Evolutionary conservation across 148 eudicot species (phyloP).

Genomic region (Camellia sinensis): DNA sequence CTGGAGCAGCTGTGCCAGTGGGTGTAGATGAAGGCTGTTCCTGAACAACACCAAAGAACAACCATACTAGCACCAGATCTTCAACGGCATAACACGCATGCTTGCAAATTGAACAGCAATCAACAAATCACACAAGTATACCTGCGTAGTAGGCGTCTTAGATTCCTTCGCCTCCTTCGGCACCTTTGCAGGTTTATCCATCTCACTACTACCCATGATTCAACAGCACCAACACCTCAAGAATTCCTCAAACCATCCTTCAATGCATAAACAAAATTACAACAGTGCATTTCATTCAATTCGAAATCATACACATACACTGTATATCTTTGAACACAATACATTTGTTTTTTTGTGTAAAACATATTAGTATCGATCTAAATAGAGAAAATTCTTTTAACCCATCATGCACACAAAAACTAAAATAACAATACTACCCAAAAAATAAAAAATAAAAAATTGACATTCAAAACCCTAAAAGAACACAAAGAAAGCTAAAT

Average conservation of each 20-base stretch:
- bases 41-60: conserved; percentile 36
- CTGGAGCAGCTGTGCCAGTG: conserved; percentile 65
- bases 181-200: conserved; percentile 72
- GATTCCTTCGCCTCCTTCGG: conserved; percentile 60
- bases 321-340: not conserved
- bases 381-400: not conserved
- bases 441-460: not conserved
- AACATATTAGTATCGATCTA: not conserved
- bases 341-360: not conserved
- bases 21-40: conserved; percentile 65
- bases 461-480: conserved; percentile 7
- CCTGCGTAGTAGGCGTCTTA: conserved; percentile 57
- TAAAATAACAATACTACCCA: not conserved
- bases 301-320: not conserved
- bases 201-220: conserved; percentile 84
- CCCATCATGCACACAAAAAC: not conserved
- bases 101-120: not conserved
- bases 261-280: not conserved
- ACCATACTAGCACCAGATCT: not conserved
- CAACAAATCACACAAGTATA: conserved; percentile 22
- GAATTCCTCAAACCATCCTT: conserved; percentile 26
- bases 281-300: not conserved
- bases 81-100: not conserved
- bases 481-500: not conserved
- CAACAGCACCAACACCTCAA: conserved; percentile 13